phyloP scores from a whole-genome alignment of 495 filamentous ascomycete genomes.

The Chaetomium fimeti region DNA sequence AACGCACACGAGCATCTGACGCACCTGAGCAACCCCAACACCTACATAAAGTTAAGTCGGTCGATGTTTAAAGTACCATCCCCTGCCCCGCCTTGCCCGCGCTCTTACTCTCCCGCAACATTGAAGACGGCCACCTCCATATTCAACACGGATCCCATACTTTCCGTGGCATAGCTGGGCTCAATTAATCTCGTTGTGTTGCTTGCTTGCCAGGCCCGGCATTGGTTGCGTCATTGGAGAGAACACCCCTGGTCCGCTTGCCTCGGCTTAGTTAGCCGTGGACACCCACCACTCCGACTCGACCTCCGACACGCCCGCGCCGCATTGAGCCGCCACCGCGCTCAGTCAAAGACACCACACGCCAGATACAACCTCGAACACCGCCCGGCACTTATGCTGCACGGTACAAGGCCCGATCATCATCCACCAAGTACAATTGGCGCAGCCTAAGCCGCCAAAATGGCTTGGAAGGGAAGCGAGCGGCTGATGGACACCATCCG shows the following conservation, averaged over 20 bases:
- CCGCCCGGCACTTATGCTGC: slow-evolving; percentile 29
- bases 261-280: slow-evolving; percentile 27
- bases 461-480: slow-evolving; percentile 88
- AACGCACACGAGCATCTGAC: slow-evolving; percentile 20
- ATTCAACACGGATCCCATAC: slow-evolving; percentile 10
- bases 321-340: neutral
- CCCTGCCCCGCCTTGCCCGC: slow-evolving; percentile 13
- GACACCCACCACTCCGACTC: slow-evolving; percentile 18
- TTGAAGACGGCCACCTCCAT: neutral
- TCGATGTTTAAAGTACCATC: slow-evolving; percentile 1
- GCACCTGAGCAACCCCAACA: neutral
- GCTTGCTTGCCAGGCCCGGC: slow-evolving; percentile 18
- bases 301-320: slow-evolving; percentile 11
- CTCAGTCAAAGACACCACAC: slow-evolving; percentile 1
- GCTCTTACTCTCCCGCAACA: slow-evolving; percentile 1
- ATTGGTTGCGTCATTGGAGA: slow-evolving; percentile 23
- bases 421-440: slow-evolving; percentile 38
- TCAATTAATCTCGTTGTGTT: neutral
- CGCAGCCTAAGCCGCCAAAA: slow-evolving; percentile 46
- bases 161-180: slow-evolving; percentile 17
- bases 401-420: slow-evolving; percentile 30
- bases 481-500: slow-evolving; percentile 97
- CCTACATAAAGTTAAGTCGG: too few relatives aligned
- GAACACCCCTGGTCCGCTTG: slow-evolving; percentile 28
- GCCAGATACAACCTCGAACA: neutral